A percentile compares a stretch with the other conserved stretches of the same genome.
Conservation (phyloP, 495 filamentous ascomycete species). For the Podospora anserina region DNA sequence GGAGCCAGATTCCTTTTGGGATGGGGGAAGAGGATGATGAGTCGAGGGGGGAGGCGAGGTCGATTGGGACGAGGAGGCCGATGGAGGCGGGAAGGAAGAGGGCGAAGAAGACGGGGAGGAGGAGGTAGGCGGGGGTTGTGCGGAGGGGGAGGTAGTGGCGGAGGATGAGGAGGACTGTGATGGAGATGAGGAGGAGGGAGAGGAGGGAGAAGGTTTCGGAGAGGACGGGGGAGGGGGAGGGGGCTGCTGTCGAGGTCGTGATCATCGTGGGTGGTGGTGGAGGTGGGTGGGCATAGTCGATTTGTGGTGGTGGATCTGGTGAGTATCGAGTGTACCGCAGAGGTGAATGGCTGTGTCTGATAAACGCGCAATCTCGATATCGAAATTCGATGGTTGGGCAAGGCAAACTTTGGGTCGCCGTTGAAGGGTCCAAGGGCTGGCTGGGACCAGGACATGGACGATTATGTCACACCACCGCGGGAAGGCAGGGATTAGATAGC, state of each 20-base stretch:
- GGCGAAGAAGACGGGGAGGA: conserved; percentile 88
- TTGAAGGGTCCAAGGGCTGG: not conserved
- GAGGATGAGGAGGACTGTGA: conserved; percentile 75
- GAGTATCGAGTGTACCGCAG: not conserved
- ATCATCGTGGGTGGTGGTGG: not conserved
- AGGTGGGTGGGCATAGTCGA: conserved; percentile 7
- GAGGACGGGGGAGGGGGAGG: conserved; percentile 27
- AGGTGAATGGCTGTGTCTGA: not conserved
- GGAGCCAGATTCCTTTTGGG: conserved; percentile 62
- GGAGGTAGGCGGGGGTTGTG: conserved; percentile 84
- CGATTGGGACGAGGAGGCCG: conserved; percentile 92
- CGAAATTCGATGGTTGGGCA: not conserved
- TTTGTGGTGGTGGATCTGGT: conserved; percentile 5
- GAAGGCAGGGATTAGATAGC: not conserved
- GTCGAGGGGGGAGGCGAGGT: conserved; percentile 80
- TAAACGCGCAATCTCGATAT: not conserved
- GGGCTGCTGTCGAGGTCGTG: conserved; percentile 4
- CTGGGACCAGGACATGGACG: not conserved
- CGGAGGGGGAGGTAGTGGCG: conserved; percentile 87
- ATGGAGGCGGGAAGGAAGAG: conserved; percentile 89
- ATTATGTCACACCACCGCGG: conserved; percentile 5
- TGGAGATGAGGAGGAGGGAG: conserved; percentile 67
- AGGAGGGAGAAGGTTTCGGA: conserved; percentile 63
- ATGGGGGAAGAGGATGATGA: conserved; percentile 52
- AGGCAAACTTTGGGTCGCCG: not conserved